Percentiles rank a stretch among this genome's conserved stretches.
Conservation (phyloP, 164 flowering plant species). For the Pachysandra terminalis region DNA sequence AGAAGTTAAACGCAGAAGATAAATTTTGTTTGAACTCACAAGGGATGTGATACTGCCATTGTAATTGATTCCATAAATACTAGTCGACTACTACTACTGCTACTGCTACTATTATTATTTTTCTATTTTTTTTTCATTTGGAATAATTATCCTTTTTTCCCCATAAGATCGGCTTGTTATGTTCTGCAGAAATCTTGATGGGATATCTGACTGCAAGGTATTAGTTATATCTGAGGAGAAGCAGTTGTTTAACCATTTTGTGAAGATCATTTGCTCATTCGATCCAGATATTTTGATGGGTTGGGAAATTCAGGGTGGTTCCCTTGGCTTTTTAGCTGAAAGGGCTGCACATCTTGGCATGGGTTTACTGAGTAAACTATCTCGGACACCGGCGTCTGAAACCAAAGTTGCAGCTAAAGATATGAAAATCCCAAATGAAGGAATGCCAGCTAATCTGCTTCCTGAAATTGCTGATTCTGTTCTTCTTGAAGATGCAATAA, state of each 20-base stretch:
- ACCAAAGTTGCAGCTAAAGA: slow-evolving; percentile 29
- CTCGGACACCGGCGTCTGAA: slow-evolving; percentile 58
- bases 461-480: slow-evolving; percentile 43
- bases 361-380: slow-evolving; percentile 59
- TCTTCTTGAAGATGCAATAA: slow-evolving; percentile 42
- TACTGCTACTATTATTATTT: background rate
- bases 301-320: slow-evolving; percentile 92
- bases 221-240: slow-evolving; percentile 51
- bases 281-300: slow-evolving; percentile 97
- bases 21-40: background rate
- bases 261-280: slow-evolving; percentile 40
- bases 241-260: slow-evolving; percentile 49
- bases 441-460: slow-evolving; percentile 19
- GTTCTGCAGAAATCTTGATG: slow-evolving; percentile 60
- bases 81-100: too few relatives aligned
- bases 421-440: slow-evolving; percentile 24
- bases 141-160: background rate
- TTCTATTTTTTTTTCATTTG: too few relatives aligned
- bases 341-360: slow-evolving; percentile 85
- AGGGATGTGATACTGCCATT: background rate
- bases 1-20: background rate
- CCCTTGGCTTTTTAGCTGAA: slow-evolving; percentile 94
- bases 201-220: slow-evolving; percentile 54
- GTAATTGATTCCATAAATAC: too few relatives aligned
- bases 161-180: background rate